These are phyloP conservation scores for Geosiphon pyriformis DNA, from an alignment of 192 early-diverging fungal genomes.

Conservation along the genomic window DNA sequence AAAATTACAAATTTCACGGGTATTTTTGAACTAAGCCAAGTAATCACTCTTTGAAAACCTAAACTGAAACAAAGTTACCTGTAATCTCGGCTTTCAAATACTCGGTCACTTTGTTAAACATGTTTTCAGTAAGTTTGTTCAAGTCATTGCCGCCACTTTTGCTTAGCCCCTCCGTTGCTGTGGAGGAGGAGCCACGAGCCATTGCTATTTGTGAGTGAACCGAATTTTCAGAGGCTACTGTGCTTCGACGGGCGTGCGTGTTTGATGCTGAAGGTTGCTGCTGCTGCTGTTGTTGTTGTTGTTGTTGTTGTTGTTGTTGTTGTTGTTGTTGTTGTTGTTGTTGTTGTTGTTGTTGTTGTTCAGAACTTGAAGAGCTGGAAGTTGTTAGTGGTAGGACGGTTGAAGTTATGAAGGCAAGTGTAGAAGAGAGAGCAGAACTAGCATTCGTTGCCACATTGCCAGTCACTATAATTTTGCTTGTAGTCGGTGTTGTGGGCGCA, in stretches of 20 bases:
- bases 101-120: slow-evolving; percentile 37
- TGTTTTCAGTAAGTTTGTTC: slow-evolving; percentile 35
- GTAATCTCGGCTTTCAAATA: slow-evolving; percentile 38
- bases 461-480: too few species aligned
- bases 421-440: slow-evolving; percentile 14
- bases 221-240: not conserved
- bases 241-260: not conserved
- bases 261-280: not conserved
- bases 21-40: not conserved
- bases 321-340: not conserved
- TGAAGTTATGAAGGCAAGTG: slow-evolving; percentile 16
- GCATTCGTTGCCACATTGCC: too few species aligned
- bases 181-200: not conserved
- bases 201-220: slow-evolving; percentile 2
- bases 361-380: not conserved
- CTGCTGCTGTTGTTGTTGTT: not conserved
- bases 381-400: slow-evolving; percentile 9
- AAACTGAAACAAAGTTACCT: slow-evolving; percentile 13
- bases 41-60: not conserved
- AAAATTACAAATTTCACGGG: too few species aligned
- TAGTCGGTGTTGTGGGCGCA: too few species aligned
- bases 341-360: slow-evolving; percentile 7
- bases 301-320: not conserved
- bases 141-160: slow-evolving; percentile 27
- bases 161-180: not conserved